Evolutionary conservation across 768 basidiomycete genomes (phyloP).

Genomic region (Termitomyces bulborhizus): DNA sequence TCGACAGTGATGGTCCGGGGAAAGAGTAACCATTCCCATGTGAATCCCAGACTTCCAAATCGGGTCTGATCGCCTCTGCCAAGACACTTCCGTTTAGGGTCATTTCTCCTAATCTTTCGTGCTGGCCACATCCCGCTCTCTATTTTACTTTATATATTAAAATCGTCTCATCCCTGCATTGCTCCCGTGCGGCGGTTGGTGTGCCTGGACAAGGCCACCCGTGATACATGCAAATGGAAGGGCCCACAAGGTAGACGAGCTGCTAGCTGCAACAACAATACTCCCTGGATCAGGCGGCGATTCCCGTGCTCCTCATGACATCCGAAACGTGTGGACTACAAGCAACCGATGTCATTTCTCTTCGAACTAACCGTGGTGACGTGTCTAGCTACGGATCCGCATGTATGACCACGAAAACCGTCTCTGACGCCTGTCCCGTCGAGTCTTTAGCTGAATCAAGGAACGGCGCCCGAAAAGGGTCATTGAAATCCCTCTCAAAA

Average conservation of each 20-base stretch:
- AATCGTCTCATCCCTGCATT: neutral
- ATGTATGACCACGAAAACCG: too few relatives aligned
- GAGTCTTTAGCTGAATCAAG: too few relatives aligned
- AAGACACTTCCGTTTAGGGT: neutral
- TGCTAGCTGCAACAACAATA: neutral
- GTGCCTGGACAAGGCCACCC: neutral
- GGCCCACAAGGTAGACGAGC: neutral
- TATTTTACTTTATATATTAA: neutral
- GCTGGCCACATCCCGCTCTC: neutral
- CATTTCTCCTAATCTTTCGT: conserved; percentile 1
- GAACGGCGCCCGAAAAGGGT: neutral
- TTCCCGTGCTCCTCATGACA: neutral
- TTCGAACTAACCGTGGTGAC: too few relatives aligned
- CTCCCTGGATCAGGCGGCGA: neutral
- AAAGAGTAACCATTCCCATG: conserved; percentile 8
- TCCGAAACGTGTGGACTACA: neutral
- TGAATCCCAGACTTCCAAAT: conserved; percentile 15
- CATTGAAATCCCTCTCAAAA: too few relatives aligned
- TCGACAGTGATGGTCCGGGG: conserved; percentile 9
- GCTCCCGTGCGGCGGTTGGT: neutral
- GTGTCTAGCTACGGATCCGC: too few relatives aligned
- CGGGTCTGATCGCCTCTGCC: conserved; percentile 6
- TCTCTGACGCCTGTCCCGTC: neutral
- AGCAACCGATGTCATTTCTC: neutral
- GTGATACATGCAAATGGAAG: neutral